These are phyloP conservation scores for Colletotrichum graminicola DNA, from an alignment of 2,329 filamentous ascomycete genomes.

Conservation along the genomic window DNA sequence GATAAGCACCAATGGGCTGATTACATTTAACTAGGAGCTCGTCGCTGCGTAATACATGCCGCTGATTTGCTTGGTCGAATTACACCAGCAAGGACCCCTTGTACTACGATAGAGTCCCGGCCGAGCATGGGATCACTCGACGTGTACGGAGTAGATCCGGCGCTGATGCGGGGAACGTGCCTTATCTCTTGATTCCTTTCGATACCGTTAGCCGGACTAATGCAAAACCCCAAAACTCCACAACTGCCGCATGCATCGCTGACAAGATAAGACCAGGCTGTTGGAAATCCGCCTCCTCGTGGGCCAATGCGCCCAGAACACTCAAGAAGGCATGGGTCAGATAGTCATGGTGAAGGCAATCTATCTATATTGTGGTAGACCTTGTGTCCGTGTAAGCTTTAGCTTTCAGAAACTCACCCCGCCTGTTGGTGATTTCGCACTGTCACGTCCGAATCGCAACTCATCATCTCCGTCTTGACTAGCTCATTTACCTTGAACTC, in stretches of 20 bases:
- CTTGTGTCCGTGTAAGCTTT: background rate
- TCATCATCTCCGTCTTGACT: background rate
- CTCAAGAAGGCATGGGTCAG: background rate
- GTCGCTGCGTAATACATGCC: background rate
- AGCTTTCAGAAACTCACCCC: background rate
- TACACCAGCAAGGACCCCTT: background rate
- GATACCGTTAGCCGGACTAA: background rate
- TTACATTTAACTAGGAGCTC: background rate
- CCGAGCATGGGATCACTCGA: background rate
- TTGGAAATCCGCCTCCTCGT: background rate
- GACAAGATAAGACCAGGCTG: constrained; percentile 3
- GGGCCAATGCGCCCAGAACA: background rate
- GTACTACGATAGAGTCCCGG: constrained; percentile 4
- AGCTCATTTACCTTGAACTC: background rate
- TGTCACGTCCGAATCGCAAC: background rate
- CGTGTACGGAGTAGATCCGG: background rate
- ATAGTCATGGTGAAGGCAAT: background rate
- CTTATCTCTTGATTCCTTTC: constrained; percentile 4
- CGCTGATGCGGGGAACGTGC: background rate
- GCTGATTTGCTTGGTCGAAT: background rate
- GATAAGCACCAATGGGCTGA: background rate
- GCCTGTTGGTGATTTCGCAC: background rate
- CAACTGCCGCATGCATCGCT: background rate
- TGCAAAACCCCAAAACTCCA: background rate
- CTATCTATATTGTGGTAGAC: background rate